A percentile compares a stretch with the other conserved stretches of the same genome.
These are phyloP conservation scores for Taxawa tesnikishii DNA, from an alignment of 2,329 filamentous ascomycete species.

Conservation along the genomic window DNA sequence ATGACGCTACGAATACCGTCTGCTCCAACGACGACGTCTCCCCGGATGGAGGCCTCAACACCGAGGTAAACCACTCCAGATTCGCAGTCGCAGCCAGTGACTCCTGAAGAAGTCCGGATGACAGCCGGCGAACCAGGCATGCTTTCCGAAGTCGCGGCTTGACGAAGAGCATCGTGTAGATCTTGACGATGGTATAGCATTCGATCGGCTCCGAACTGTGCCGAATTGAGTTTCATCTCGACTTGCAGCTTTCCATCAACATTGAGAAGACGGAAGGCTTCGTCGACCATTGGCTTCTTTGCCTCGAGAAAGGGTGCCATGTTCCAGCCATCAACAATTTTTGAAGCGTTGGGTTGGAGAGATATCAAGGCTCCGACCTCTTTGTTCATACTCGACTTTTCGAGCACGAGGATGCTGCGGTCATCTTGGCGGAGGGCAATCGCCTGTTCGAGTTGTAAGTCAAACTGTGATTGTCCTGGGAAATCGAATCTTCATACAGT, in stretches of 20 bases:
- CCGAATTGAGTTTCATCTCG: conserved; percentile 19
- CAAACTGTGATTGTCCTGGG: not conserved
- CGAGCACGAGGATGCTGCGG: conserved; percentile 18
- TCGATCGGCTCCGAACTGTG: conserved; percentile 25
- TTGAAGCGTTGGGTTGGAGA: conserved; percentile 29
- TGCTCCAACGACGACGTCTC: conserved; percentile 19
- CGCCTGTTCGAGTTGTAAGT: conserved; percentile 12
- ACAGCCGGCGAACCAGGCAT: conserved; percentile 14
- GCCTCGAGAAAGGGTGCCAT: conserved; percentile 16
- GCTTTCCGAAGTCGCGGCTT: conserved; percentile 13
- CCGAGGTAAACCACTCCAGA: conserved; percentile 20
- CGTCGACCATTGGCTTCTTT: conserved; percentile 22
- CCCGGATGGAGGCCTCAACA: conserved; percentile 13
- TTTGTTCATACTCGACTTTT: conserved; percentile 16
- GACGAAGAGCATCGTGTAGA: conserved; percentile 21
- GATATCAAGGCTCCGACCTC: conserved; percentile 31
- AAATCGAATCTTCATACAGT: conserved; percentile 5
- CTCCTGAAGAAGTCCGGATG: conserved; percentile 16
- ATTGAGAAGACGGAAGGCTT: conserved; percentile 24
- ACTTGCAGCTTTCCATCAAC: conserved; percentile 19
- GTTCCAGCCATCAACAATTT: conserved; percentile 21
- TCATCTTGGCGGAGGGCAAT: conserved; percentile 20
- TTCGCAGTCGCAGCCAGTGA: conserved; percentile 12
- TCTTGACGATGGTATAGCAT: conserved; percentile 31
- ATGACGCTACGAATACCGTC: conserved; percentile 21